Conservation (phyloP, 768 basidiomycete genomes). For the Boletus fagicola region DNA sequence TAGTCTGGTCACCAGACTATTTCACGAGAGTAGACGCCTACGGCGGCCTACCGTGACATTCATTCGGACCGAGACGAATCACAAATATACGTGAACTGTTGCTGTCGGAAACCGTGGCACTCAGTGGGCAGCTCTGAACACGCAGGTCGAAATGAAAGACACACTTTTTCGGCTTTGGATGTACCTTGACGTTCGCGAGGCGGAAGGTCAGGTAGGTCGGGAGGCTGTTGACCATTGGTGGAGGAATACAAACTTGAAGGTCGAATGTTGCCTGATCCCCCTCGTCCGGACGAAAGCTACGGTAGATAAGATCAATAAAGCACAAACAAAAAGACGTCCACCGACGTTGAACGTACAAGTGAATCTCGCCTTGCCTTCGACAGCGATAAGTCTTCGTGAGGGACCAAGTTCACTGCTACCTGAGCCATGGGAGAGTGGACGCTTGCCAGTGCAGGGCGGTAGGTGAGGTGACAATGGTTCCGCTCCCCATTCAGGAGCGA, state of each 20-base stretch:
- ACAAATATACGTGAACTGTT: slow-evolving; percentile 11
- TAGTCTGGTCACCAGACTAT: too few relatives aligned
- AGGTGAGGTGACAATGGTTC: neutral
- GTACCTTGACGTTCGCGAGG: neutral
- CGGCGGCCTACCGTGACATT: too few relatives aligned
- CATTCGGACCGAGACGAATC: too few relatives aligned
- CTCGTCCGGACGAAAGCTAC: slow-evolving; percentile 24
- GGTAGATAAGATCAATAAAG: neutral
- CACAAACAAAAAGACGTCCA: neutral
- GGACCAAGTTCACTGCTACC: neutral
- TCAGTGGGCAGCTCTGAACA: neutral
- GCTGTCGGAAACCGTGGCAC: neutral
- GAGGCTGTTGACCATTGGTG: neutral
- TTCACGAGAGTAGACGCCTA: too few relatives aligned
- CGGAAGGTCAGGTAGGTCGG: neutral
- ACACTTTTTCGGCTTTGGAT: neutral
- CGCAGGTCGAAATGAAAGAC: neutral
- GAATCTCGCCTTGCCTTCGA: slow-evolving; percentile 4
- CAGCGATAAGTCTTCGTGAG: neutral
- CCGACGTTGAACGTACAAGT: slow-evolving; percentile 17
- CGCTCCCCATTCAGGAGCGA: neutral
- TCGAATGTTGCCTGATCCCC: slow-evolving; percentile 26
- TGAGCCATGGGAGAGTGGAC: slow-evolving; percentile 11
- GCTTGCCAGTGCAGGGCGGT: neutral
- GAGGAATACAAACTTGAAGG: neutral